A percentile compares a stretch with the other conserved stretches of the same genome.
These are phyloP conservation scores for Fusarium tjaetaba DNA, from an alignment of 2,329 filamentous ascomycete species.

Conservation along the genomic window DNA sequence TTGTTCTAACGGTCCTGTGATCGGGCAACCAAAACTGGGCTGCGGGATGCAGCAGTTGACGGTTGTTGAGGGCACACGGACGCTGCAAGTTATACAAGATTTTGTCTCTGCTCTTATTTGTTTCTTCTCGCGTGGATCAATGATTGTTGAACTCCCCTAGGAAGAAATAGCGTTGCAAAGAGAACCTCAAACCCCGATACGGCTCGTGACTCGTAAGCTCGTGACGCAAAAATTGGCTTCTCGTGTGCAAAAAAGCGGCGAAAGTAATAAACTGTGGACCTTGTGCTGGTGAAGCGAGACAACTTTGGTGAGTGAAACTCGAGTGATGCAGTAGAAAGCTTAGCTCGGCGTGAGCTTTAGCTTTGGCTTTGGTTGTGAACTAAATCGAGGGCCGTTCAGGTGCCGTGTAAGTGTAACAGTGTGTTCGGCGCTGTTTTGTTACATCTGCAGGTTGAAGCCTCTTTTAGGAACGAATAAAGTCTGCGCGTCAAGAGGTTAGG, in stretches of 20 bases:
- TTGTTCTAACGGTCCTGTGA: neutral
- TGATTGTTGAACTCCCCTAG: conserved; percentile 1
- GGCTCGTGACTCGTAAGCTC: conserved; percentile 38
- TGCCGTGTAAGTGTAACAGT: conserved; percentile 44
- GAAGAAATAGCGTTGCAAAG: conserved; percentile 19
- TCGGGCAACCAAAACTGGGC: conserved; percentile 14
- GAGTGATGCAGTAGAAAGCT: conserved; percentile 29
- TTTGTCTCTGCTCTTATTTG: conserved; percentile 14
- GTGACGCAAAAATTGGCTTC: conserved; percentile 36
- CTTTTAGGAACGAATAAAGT: conserved; percentile 30
- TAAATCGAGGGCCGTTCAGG: conserved; percentile 28
- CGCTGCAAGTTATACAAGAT: conserved; percentile 20
- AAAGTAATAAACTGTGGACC: conserved; percentile 34
- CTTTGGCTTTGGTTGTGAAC: conserved; percentile 11
- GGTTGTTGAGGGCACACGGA: conserved; percentile 8
- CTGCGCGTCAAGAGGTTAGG: conserved; percentile 38
- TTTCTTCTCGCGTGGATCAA: conserved; percentile 21
- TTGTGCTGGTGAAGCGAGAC: conserved; percentile 30
- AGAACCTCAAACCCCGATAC: conserved; percentile 15
- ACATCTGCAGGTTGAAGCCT: conserved; percentile 25
- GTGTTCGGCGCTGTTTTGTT: conserved; percentile 19
- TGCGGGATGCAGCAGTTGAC: conserved; percentile 27
- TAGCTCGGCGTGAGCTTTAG: conserved; percentile 35
- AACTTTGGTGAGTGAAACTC: conserved; percentile 25
- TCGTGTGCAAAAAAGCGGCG: conserved; percentile 27